Evolutionary conservation across 2,329 filamentous ascomycete species (phyloP).

Genomic region (Truncatella angustata): DNA sequence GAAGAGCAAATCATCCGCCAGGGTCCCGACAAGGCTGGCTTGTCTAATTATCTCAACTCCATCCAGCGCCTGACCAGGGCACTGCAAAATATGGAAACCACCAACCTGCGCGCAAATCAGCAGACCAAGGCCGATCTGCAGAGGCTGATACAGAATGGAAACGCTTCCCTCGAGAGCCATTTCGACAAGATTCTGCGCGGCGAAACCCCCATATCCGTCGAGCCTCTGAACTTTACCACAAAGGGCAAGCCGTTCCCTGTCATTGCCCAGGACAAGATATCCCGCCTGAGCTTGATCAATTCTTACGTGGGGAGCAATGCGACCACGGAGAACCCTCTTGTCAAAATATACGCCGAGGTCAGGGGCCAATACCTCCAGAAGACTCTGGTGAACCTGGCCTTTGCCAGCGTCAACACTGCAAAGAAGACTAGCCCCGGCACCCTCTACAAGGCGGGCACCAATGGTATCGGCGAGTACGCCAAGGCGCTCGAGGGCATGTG

Average conservation of each 20-base stretch:
- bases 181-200: conserved; percentile 74
- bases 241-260: conserved; percentile 84
- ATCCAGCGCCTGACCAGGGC: conserved; percentile 86
- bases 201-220: conserved; percentile 77
- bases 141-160: conserved; percentile 74
- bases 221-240: conserved; percentile 89
- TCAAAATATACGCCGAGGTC: conserved; percentile 81
- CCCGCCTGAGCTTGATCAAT: conserved; percentile 76
- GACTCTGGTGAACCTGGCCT: conserved; percentile 81
- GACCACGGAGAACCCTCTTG: conserved; percentile 65
- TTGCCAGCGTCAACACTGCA: conserved; percentile 79
- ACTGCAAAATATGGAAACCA: conserved; percentile 78
- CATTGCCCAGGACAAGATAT: conserved; percentile 72
- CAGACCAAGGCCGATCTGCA: conserved; percentile 80
- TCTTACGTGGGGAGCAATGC: conserved; percentile 66
- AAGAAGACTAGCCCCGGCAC: conserved; percentile 80
- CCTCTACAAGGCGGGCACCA: conserved; percentile 83
- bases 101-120: conserved; percentile 91
- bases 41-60: conserved; percentile 83
- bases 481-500: conserved; percentile 86
- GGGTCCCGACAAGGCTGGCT: conserved; percentile 78
- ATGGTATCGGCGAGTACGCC: conserved; percentile 87
- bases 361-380: conserved; percentile 82
- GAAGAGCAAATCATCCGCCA: conserved; percentile 89
- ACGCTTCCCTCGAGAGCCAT: conserved; percentile 77